phyloP scores from a whole-genome alignment of 257 asterid genomes.

The Fraxinus quadrangulata region DNA sequence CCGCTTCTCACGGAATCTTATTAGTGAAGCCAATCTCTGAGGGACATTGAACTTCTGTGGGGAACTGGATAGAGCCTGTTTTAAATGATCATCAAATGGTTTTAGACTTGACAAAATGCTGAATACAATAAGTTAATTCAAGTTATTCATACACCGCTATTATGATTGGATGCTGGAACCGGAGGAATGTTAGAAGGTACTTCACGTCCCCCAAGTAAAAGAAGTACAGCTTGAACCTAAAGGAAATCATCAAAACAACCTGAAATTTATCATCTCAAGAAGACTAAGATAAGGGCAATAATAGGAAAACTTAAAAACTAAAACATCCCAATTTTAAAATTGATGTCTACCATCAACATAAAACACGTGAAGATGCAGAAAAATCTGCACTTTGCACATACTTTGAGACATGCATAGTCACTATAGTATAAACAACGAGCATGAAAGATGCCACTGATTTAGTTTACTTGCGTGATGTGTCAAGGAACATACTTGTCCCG shows the following conservation, averaged over 20 bases:
- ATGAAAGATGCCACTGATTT: not conserved
- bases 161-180: conserved; percentile 42
- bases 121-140: conserved; percentile 5
- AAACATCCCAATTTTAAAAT: too few relatives aligned
- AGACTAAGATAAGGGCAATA: not conserved
- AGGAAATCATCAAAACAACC: conserved; percentile 21
- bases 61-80: conserved; percentile 45
- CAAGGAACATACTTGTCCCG: not conserved
- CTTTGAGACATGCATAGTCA: not conserved
- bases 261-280: not conserved
- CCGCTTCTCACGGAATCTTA: conserved; percentile 72
- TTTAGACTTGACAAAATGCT: conserved; percentile 11
- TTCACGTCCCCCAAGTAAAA: conserved; percentile 78
- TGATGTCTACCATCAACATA: too few relatives aligned
- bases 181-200: conserved; percentile 56
- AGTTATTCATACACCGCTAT: conserved; percentile 49
- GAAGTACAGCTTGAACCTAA: conserved; percentile 85
- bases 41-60: conserved; percentile 66
- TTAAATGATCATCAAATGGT: conserved; percentile 9
- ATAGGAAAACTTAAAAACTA: not conserved
- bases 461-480: not conserved
- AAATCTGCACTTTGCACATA: not conserved
- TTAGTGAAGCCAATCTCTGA: conserved; percentile 67
- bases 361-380: too few relatives aligned
- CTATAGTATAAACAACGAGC: not conserved